Evolutionary conservation across 331 rosid genomes (phyloP), one percentile per base, ranked within the genome.

Genomic region (Malus hybrid): DNA sequence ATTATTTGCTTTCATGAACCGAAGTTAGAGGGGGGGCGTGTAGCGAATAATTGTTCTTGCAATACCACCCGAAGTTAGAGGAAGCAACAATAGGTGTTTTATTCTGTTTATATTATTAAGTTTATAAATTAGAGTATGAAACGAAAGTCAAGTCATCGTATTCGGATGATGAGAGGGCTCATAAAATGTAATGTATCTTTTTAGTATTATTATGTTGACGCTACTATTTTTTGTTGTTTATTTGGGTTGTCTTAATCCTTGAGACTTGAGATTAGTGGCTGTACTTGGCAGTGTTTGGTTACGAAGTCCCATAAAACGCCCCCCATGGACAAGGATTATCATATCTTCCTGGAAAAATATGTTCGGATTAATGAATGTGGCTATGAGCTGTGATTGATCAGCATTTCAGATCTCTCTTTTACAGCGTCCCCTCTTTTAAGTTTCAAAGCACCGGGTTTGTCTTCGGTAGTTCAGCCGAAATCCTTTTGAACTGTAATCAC

Each of bases 101-200:
- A 2, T 39, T 14, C 14, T 76, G 79, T 76, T 67, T n/a, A 67
- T 75, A 76, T 27, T 75, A 76, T 27, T 61, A 28, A 48, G 36
- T 22, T 66, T 33, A 24, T 72, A 36, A 36, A 15, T 56, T 72
- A 28, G 27, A 22, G 56, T 73, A 36, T 60, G 55, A 24, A 36
- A 36, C 7, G 4, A 15, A 60, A 27, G 29, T 61, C 9, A n/a
- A n/a, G 18, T 61, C 15, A 60, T 48, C 77, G 31, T 36, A 59
- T 60, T 18, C 5, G 5, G 64, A 36, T 59, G 39, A 20, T 5
- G 36, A 59, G 54, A 57, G 6, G 72, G 74, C 36, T 56, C 50
- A 34, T 36, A 20, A 6, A 44, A 10, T 67, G 68, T 68, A 76
- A 76, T 68, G 6, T 19, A 32, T 36, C 33, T 73, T n/a, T 7